phyloP scores from a whole-genome alignment of 1,284 basidiomycete genomes.

The Pulveroboletus sp. region DNA sequence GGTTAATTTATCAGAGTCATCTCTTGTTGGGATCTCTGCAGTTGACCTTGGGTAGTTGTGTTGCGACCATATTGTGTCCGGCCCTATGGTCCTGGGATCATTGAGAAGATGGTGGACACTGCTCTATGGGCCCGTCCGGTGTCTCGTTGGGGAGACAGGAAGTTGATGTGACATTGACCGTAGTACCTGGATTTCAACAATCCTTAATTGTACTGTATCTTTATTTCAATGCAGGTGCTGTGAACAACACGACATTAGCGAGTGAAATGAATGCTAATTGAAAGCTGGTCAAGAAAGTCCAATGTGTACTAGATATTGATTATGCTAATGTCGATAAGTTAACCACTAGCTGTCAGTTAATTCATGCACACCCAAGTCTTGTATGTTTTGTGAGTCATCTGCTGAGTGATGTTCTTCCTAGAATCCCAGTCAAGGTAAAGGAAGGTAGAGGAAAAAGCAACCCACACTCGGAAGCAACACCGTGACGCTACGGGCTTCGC shows the following conservation, averaged over 20 bases:
- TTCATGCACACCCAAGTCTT: conserved; percentile 3
- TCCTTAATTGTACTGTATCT: conserved; percentile 40
- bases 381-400: conserved; percentile 1
- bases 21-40: conserved; percentile 13
- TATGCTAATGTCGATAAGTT: conserved; percentile 2
- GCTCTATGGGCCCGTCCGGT: conserved; percentile 35
- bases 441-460: neutral
- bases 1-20: conserved; percentile 43
- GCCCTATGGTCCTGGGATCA: conserved; percentile 16
- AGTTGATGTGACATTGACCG: conserved; percentile 37
- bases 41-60: conserved; percentile 47
- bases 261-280: neutral
- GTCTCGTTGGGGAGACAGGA: conserved; percentile 39
- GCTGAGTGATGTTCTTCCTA: conserved; percentile 10
- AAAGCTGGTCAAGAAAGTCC: neutral
- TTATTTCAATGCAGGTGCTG: conserved; percentile 10
- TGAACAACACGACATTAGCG: neutral
- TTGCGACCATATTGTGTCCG: conserved; percentile 34
- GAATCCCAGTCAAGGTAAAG: neutral
- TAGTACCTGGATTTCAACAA: conserved; percentile 61
- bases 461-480: conserved; percentile 16
- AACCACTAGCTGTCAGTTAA: neutral
- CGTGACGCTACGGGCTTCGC: conserved; percentile 2
- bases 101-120: conserved; percentile 19
- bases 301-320: conserved; percentile 1